Base-by-base conservation (phyloP, 2,329 filamentous ascomycete genomes). In the Xylaria hypoxylon region DNA sequence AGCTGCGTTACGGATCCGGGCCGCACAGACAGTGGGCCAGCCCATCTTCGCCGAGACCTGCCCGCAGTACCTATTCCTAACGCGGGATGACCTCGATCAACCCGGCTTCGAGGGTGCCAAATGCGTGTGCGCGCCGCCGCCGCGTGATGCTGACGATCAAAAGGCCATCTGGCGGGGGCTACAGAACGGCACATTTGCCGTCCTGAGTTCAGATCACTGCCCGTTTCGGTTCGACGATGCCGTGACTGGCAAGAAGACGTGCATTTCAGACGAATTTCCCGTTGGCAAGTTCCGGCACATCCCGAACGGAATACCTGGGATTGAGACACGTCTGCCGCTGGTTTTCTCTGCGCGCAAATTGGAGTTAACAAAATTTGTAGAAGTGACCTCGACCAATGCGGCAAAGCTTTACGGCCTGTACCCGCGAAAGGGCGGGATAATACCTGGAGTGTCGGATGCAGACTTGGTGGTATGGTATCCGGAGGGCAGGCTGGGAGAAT, bases 381-480 rank as follows among this genome's bases (percentile, higher is more conserved):
- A 86, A 68, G 78, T 88, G 8, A 86, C 84, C 0, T 79, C 79
- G 19, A 84, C 85, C 1, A 87, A 87, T 67, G 81, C 85, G 0
- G 86, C 86, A 2, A 87, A 86, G 76, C 77, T 88, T 38, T 88
- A 89, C 71, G 86, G 86, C 0, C 71, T 89, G 11, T 82, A 85
- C 66, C 79, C 84, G 33, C 72, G 74, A 28, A 84, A 89, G 77
- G 84, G 86, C 15, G 77, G 80, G 45, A 67, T 84, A 70, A 73
- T 85, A 2, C 83, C 85, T 2, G 86, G 85, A 0, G 75, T 83
- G 38, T 79, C 76, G 1, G 86, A 89, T 74, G 86, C 86, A 0
- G 86, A 89, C 74, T 74, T 89, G 40, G 83, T 84, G 11, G 82
- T 88, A 22, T 89, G 86, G 85, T 86, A 87, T 74, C 85, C 85